phyloP scores from a whole-genome alignment of 2,329 filamentous ascomycete species.

The Diplodia sapinea region DNA sequence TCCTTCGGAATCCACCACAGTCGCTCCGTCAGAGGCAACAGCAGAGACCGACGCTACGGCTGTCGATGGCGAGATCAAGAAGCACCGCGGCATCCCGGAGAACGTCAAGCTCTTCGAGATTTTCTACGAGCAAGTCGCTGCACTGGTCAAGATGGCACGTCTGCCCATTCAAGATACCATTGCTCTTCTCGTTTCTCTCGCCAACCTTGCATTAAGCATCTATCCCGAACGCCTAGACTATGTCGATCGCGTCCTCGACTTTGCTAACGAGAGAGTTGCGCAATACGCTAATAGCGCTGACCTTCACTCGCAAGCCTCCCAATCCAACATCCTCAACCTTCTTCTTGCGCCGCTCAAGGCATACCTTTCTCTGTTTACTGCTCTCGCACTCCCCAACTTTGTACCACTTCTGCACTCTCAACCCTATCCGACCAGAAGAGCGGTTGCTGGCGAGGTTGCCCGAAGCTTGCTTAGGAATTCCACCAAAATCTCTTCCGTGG shows the following conservation, averaged over 20 bases:
- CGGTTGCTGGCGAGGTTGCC: constrained; percentile 87
- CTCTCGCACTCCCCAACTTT: constrained; percentile 88
- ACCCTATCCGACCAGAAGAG: constrained; percentile 87
- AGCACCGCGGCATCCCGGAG: constrained; percentile 66
- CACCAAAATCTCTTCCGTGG: constrained; percentile 75
- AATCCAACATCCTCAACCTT: constrained; percentile 86
- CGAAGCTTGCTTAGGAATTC: constrained; percentile 81
- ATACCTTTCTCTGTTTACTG: constrained; percentile 95
- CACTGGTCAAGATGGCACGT: constrained; percentile 87
- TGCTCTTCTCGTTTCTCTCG: constrained; percentile 88
- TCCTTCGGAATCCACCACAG: constrained; percentile 38
- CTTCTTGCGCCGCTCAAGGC: constrained; percentile 89
- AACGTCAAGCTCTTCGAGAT: constrained; percentile 94
- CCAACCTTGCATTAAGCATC: constrained; percentile 92
- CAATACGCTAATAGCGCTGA: constrained; percentile 96
- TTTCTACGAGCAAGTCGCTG: constrained; percentile 95
- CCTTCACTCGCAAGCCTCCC: constrained; percentile 83
- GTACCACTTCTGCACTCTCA: constrained; percentile 89
- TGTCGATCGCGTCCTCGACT: constrained; percentile 90
- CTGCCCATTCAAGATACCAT: constrained; percentile 94
- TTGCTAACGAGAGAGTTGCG: constrained; percentile 82
- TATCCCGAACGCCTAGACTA: constrained; percentile 93
- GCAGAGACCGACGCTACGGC: constrained; percentile 45
- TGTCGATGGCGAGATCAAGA: constrained; percentile 52
- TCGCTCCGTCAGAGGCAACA: constrained; percentile 42